These are phyloP conservation scores for Argentina anserina DNA, from an alignment of 306 rosid genomes.

Conservation along the genomic window DNA sequence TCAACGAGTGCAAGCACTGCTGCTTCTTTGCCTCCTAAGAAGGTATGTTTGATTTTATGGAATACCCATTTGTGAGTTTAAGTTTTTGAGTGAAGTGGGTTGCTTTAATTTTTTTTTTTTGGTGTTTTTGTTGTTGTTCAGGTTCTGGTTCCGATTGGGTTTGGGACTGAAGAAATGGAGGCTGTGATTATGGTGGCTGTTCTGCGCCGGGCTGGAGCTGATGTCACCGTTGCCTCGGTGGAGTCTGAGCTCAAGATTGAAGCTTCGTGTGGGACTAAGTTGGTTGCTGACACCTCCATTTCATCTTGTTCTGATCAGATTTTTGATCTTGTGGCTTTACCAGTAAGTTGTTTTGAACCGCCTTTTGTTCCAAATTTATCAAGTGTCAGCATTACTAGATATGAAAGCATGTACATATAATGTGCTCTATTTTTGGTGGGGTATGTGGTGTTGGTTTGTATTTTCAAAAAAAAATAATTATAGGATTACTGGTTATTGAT, in stretches of 20 bases:
- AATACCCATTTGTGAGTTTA: conserved; percentile 8
- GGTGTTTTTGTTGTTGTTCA: conserved; percentile 14
- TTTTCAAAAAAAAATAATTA: too few species aligned
- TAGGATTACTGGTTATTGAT: conserved; percentile 5
- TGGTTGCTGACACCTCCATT: conserved; percentile 78
- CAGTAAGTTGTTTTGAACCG: conserved; percentile 44
- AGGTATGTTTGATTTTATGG: conserved; percentile 28
- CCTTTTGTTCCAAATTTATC: neutral
- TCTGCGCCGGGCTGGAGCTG: conserved; percentile 91
- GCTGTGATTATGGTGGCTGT: conserved; percentile 77
- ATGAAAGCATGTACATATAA: too few species aligned
- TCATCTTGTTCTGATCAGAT: conserved; percentile 52
- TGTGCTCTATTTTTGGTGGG: too few species aligned
- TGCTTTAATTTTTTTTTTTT: neutral
- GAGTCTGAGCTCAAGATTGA: conserved; percentile 73
- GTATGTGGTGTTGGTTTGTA: neutral
- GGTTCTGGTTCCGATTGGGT: conserved; percentile 86
- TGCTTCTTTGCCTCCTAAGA: conserved; percentile 45
- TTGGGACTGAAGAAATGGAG: conserved; percentile 96
- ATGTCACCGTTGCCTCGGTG: conserved; percentile 88
- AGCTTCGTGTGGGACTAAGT: conserved; percentile 66
- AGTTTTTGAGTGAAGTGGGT: neutral
- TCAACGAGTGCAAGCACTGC: conserved; percentile 10
- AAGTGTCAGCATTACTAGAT: neutral
- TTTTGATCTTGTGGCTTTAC: conserved; percentile 85